Evolutionary conservation across 2,329 filamentous ascomycete species (phyloP), one percentile per base, ranked within the genome.

Genomic region (Pseudocercospora crystallina): DNA sequence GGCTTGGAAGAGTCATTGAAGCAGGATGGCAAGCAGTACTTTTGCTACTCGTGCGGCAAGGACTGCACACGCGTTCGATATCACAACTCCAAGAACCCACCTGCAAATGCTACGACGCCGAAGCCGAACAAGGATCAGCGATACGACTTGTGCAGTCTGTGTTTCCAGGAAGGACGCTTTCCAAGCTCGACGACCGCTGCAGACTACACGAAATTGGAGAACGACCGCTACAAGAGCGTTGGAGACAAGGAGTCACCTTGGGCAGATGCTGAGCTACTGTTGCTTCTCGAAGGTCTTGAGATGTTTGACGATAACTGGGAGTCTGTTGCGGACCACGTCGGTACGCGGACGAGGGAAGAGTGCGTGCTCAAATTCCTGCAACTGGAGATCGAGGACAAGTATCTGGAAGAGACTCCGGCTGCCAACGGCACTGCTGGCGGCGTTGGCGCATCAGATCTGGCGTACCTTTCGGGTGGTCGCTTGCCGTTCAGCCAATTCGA

Each of bases 311-410:
- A 97, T 54, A 90, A 97, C 72, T 99, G 94, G 94, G 86, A 88
- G 51, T 84, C 89, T 63, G 91, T 99, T 59, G 86, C 95, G 1
- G 90, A 92, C 57, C 89, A 96, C 65, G 94, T 99, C 37, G 88
- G 88, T 42, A 95, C 90, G 2, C 85, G 92, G 53, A 96, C 90
- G 1, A 82, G 90, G 46, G 95, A 99, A 70, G 92, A 99, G 73
- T 99, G 94, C 69, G 92, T 97, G 12, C 80, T 97, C 62, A 94
- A 96, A 69, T 99, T 99, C 76, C 72, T 99, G 58, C 90, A 96
- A 67, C 79, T 99, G 32, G 92, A 96, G 61, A 99, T 99, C 56
- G 94, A 97, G 70, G 92, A 96, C 75, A 95, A 95, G 69, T 99
- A 96, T 66, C 77, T 96, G 8, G 91, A 97, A 63, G 71, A 69